A percentile compares a stretch with the other conserved stretches of the same genome.
Evolutionary conservation across 2,329 filamentous ascomycete species (phyloP).

Genomic region (Penicillium sp.): DNA sequence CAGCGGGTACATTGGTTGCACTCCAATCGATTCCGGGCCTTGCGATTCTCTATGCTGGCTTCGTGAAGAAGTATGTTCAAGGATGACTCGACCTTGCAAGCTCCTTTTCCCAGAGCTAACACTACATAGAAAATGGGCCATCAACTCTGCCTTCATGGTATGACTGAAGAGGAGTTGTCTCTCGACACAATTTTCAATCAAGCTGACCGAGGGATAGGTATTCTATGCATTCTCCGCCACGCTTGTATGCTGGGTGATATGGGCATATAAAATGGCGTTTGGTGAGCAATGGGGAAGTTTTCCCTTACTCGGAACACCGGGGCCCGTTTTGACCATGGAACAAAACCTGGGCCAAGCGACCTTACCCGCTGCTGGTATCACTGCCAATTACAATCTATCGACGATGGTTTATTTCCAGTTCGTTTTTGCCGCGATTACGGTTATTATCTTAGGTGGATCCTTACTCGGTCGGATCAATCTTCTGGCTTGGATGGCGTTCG

Average conservation of each 20-base stretch:
- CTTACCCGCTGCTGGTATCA: conserved; percentile 51
- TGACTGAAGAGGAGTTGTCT: not conserved
- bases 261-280: conserved; percentile 57
- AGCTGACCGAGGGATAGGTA: conserved; percentile 17
- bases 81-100: not conserved
- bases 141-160: conserved; percentile 59
- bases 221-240: conserved; percentile 58
- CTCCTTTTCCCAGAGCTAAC: not conserved
- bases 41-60: conserved; percentile 57
- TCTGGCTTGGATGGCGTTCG: conserved; percentile 59
- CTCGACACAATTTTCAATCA: not conserved
- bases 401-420: conserved; percentile 63
- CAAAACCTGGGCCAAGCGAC: conserved; percentile 52
- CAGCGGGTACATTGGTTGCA: conserved; percentile 57
- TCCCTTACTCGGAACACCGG: conserved; percentile 56
- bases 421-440: conserved; percentile 59
- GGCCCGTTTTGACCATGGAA: conserved; percentile 54
- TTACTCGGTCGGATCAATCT: conserved; percentile 59
- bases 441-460: conserved; percentile 56
- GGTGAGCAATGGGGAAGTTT: conserved; percentile 53
- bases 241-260: conserved; percentile 58
- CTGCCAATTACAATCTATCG: conserved; percentile 52
- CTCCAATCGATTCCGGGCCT: conserved; percentile 59
- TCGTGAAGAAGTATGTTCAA: conserved; percentile 43
- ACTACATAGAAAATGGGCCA: conserved; percentile 53